Percentiles rank a stretch among this genome's conserved stretches.
Conservation (phyloP, 371 early-diverging fungal species). For the Batkoa obscura region DNA sequence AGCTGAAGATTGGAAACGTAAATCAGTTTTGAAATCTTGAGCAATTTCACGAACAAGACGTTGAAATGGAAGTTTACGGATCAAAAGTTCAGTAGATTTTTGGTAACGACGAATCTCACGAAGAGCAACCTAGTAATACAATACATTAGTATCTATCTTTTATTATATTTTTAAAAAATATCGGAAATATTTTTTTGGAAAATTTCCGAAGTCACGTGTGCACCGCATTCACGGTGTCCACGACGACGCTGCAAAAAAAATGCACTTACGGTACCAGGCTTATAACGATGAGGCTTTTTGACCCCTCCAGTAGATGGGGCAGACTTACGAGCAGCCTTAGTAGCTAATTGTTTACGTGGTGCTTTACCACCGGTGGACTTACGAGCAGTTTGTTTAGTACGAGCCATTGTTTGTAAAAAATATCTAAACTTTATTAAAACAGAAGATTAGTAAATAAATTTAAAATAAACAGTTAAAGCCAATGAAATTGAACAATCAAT, state of each 20-base stretch:
- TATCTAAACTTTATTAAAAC: too few species aligned
- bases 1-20: conserved; percentile 96
- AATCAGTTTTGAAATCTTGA: conserved; percentile 92
- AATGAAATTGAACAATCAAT: too few species aligned
- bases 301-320: conserved; percentile 45
- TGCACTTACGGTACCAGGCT: conserved; percentile 52
- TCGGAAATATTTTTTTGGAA: too few species aligned
- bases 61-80: conserved; percentile 98
- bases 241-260: neutral
- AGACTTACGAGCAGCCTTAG: conserved; percentile 75
- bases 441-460: too few species aligned
- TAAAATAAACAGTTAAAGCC: too few species aligned
- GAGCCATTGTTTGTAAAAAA: conserved; percentile 28
- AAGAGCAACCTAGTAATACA: conserved; percentile 28
- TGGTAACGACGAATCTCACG: conserved; percentile 97
- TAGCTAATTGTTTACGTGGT: conserved; percentile 67
- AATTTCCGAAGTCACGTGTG: too few species aligned
- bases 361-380: conserved; percentile 73
- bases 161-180: too few species aligned
- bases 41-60: conserved; percentile 92
- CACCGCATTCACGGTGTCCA: too few species aligned
- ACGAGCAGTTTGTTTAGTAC: conserved; percentile 74
- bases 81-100: conserved; percentile 92
- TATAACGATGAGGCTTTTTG: conserved; percentile 78
- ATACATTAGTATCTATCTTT: neutral